phyloP scores from a whole-genome alignment of 1,284 basidiomycete genomes.

The Fomitopsis pinicola region DNA sequence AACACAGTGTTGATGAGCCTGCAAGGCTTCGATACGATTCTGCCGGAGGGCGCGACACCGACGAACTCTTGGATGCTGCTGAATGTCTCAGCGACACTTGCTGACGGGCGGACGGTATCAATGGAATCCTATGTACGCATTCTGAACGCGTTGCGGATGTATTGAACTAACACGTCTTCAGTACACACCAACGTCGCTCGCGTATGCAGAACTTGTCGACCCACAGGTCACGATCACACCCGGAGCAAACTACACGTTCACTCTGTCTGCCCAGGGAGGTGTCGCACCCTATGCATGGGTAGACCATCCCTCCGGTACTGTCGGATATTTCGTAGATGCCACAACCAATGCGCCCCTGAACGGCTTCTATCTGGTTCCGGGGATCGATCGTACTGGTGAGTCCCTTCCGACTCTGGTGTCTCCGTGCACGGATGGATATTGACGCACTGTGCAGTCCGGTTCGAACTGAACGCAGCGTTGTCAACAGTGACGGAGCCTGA shows the following conservation, averaged over 20 bases:
- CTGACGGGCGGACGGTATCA: constrained; percentile 36
- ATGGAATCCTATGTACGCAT: constrained; percentile 50
- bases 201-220: constrained; percentile 40
- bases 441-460: constrained; percentile 34
- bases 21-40: constrained; percentile 37
- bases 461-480: constrained; percentile 35
- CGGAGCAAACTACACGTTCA: constrained; percentile 39
- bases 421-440: background rate
- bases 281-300: constrained; percentile 58
- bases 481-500: constrained; percentile 34
- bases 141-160: background rate
- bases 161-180: constrained; percentile 17
- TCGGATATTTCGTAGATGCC: constrained; percentile 49
- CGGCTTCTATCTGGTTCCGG: constrained; percentile 47
- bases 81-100: constrained; percentile 42
- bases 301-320: constrained; percentile 49
- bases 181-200: constrained; percentile 52
- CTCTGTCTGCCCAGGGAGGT: constrained; percentile 46
- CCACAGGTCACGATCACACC: constrained; percentile 39
- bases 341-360: constrained; percentile 39
- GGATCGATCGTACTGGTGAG: constrained; percentile 44
- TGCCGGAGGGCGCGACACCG: constrained; percentile 38
- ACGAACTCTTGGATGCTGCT: constrained; percentile 49
- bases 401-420: background rate
- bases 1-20: constrained; percentile 41